Evolutionary conservation across 495 filamentous ascomycete genomes (phyloP), one percentile per base, ranked within the genome.

Genomic region (Penicillium samsonianum): DNA sequence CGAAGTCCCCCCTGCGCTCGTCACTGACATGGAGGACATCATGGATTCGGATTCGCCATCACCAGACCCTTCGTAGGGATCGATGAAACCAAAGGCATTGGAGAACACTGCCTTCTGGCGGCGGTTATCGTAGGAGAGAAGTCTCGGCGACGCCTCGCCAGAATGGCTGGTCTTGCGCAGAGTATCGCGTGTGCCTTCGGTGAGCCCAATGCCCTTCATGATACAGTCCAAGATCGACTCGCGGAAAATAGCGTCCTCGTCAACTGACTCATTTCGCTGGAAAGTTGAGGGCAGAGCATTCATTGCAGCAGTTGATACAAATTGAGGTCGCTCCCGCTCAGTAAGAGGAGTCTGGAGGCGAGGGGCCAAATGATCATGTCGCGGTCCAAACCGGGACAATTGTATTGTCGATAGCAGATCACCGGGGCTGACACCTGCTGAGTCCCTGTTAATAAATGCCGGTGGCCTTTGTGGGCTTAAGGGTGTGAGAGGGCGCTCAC

Each of bases 11-110:
- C 76, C 77, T 4, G 76, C 77, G 55, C 81, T 80, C 4, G 82
- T 82, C 1, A 81, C 77, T 6, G 87, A 88, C 56, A 81, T 77
- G 1, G 88, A 90, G 2, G 88, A 90, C 47, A 87, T 83, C 65
- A 92, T 79, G 0, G 94, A 97, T 57, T 96, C 93, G 0, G 89
- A 86, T 60, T 98, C 94, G 12, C 84, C 90, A 67, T 96, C 92
- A 8, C 66, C 80, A 14, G 89, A 89, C 1, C 80, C 87, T 42
- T 96, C 94, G 50, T 92, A 90, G 0, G 91, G 88, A 64, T 96
- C 91, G 63, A 98, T 94, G 62, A 94, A 92, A 0, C 92, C 93
- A 74, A 98, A 98, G 0, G 92, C 95, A 68, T 96, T 95, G 59
- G 61, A 68, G 67, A 93, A 95, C 2, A 91, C 82, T 7, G 91